Base-by-base conservation (phyloP, 1,139 yeast species). In the Kluyveromyces marxianus region DNA sequence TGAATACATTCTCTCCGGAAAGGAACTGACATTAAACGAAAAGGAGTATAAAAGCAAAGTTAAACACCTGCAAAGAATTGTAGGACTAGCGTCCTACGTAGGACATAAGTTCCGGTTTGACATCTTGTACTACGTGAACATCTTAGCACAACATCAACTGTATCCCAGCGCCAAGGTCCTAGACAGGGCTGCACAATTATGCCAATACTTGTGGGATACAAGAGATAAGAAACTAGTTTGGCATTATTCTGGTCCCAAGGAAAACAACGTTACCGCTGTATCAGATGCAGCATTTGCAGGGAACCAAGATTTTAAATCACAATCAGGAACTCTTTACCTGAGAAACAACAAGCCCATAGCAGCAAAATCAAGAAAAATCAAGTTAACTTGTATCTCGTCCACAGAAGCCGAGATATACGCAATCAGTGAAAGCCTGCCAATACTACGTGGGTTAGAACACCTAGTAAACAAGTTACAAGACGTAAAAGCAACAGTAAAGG, bases 11-110 rank as follows among this genome's bases (percentile, higher is more conserved):
- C 21, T 26, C n/a, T 14, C 41, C 4, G 35, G 35, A 14, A 28
- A 38, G 39, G 37, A 44, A 4, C 14, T 35, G 4, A 25, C 26
- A 6, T 27, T 35, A 6, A n/a, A 25, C 7, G 30, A 41, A 44
- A 29, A 39, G 8, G 39, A 42, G 10, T 42, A 44, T 26, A 36
- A 42, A 21, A 29, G 28, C 8, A 35, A 44, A 7, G 48, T 48
- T 4, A 44, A 46, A 29, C n/a, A 33, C 33, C 25, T 49, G 41
- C 49, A 47, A 39, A 35, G 14, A 25, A 4, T 45, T 4, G 35
- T 45, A 7, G 48, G 48, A 3, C 40, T 38, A 7, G 45, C 43
- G 36, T 50, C 51, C 6, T 46, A 49, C 37, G 47, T 50, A 5
- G 51, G 37, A 5, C 30, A 44, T 10, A 48, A 46, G 28, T 48